Conservation (phyloP, 2,329 filamentous ascomycete genomes). For the Alternaria alternata region DNA sequence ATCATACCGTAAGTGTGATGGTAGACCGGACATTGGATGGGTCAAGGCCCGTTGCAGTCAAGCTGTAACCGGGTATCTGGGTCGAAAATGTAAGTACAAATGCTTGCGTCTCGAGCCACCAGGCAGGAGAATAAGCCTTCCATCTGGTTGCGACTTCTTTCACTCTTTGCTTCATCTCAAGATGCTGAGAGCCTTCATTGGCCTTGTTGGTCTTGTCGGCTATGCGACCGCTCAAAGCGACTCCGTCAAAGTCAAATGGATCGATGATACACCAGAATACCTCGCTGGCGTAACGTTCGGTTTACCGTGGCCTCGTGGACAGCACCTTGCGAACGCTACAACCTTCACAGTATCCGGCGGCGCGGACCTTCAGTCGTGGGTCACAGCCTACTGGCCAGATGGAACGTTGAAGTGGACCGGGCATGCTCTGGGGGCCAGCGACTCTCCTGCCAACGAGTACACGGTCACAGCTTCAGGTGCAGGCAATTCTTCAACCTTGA, state of each 20-base stretch:
- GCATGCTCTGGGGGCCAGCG: conserved; percentile 61
- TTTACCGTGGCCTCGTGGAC: conserved; percentile 51
- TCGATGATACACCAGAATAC: conserved; percentile 38
- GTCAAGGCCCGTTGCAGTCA: not conserved
- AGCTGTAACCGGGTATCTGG: conserved; percentile 15
- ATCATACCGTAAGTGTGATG: conserved; percentile 25
- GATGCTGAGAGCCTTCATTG: conserved; percentile 25
- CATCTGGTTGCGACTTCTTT: conserved; percentile 4
- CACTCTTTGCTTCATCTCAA: conserved; percentile 14
- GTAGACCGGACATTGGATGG: conserved; percentile 20
- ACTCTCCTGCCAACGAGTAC: conserved; percentile 54
- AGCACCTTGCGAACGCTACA: conserved; percentile 49
- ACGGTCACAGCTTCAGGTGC: conserved; percentile 49
- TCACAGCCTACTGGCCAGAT: conserved; percentile 67
- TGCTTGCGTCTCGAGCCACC: not conserved
- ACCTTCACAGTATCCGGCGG: conserved; percentile 43
- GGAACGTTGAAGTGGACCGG: conserved; percentile 69
- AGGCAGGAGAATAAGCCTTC: not conserved
- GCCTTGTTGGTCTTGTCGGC: conserved; percentile 26
- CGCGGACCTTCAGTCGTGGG: conserved; percentile 61
- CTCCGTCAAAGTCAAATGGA: conserved; percentile 43
- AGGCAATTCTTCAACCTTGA: conserved; percentile 23
- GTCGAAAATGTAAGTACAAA: conserved; percentile 19
- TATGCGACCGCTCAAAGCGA: conserved; percentile 24
- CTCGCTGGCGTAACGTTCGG: conserved; percentile 51